These are phyloP conservation scores for Pharus latifolius DNA, from an alignment of 176 grass and related monocot species.

Conservation along the genomic window DNA sequence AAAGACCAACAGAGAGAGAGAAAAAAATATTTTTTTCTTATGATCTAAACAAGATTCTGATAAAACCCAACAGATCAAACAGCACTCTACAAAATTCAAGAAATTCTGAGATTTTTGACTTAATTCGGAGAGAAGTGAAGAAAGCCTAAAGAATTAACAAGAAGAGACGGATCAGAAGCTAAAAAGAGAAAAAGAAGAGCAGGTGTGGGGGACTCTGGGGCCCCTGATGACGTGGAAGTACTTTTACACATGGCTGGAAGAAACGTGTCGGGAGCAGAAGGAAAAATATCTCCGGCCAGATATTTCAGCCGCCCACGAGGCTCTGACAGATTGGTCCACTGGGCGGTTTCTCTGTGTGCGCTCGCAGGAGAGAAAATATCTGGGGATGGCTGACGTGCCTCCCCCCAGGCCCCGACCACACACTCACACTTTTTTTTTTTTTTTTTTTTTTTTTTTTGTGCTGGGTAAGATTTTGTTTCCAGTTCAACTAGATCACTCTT, in stretches of 20 bases:
- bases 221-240: slow-evolving; percentile 5
- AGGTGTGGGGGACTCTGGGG: neutral
- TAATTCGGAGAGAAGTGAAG: neutral
- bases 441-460: too few relatives aligned
- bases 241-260: slow-evolving; percentile 33
- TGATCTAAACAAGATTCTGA: too few relatives aligned
- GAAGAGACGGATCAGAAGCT: neutral
- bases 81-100: too few relatives aligned
- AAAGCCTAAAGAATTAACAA: neutral
- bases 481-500: too few relatives aligned
- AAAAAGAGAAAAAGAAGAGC: neutral
- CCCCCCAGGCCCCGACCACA: too few relatives aligned
- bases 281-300: slow-evolving; percentile 28
- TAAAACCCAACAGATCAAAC: too few relatives aligned
- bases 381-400: neutral
- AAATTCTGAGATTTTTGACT: neutral
- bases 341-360: neutral
- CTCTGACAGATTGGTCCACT: neutral
- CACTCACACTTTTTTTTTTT: too few relatives aligned
- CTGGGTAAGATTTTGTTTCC: too few relatives aligned
- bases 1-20: neutral
- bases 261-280: neutral
- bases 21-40: neutral
- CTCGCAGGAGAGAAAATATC: slow-evolving; percentile 44
- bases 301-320: neutral